A percentile compares a stretch with the other conserved stretches of the same genome.
These are phyloP conservation scores for Neurospora cerealis DNA, from an alignment of 495 filamentous ascomycete species.

Conservation along the genomic window DNA sequence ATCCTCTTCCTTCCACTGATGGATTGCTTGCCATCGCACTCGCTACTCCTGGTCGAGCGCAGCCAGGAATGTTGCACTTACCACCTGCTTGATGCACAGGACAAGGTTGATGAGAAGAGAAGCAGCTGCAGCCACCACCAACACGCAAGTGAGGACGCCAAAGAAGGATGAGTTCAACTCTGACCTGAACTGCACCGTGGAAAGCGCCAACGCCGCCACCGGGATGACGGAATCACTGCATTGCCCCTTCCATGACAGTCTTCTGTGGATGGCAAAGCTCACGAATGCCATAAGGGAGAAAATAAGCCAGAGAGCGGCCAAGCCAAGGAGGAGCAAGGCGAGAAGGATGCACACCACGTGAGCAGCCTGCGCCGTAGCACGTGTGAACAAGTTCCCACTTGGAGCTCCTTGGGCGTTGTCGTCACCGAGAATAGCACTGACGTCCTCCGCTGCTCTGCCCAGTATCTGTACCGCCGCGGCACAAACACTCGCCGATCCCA, in stretches of 20 bases:
- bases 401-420: background rate
- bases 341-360: constrained; percentile 2
- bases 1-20: background rate
- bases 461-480: constrained; percentile 8
- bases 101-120: constrained; percentile 1
- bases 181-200: background rate
- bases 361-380: background rate
- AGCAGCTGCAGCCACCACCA: background rate
- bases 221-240: constrained; percentile 4
- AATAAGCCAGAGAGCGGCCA: constrained; percentile 5
- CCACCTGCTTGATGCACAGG: background rate
- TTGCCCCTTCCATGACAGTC: constrained; percentile 4
- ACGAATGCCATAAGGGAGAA: background rate
- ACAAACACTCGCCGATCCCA: constrained; percentile 6
- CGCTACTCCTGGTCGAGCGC: background rate
- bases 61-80: background rate
- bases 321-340: constrained; percentile 5
- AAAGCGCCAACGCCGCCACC: constrained; percentile 1
- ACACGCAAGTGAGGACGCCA: background rate
- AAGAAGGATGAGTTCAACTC: constrained; percentile 6
- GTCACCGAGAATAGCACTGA: background rate
- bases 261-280: background rate
- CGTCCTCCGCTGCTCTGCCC: background rate
- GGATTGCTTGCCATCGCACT: background rate
- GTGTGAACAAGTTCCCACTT: background rate